Conservation (phyloP, 768 basidiomycete genomes). For the Floccularia luteovirens region DNA sequence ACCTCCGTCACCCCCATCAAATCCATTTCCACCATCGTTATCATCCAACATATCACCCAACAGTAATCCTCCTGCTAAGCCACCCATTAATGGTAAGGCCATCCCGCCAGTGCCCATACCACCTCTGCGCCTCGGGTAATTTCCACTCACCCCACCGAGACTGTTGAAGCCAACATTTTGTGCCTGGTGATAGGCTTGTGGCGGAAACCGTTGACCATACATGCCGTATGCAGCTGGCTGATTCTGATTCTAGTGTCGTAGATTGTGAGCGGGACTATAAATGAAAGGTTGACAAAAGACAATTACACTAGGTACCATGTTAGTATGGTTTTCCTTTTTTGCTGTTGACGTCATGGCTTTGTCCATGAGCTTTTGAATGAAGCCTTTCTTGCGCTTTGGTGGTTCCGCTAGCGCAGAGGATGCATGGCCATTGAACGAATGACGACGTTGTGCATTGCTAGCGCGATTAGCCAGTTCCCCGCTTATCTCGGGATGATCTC, state of each 20-base stretch:
- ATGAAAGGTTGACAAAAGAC: conserved; percentile 3
- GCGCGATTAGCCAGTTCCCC: conserved; percentile 2
- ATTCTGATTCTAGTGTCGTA: conserved; percentile 10
- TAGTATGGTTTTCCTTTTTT: conserved; percentile 49
- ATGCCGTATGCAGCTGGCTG: conserved; percentile 16
- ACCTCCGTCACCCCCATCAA: conserved; percentile 15
- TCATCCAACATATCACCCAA: conserved; percentile 35
- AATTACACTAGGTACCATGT: conserved; percentile 17
- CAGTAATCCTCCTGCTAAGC: conserved; percentile 41
- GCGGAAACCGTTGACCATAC: conserved; percentile 13
- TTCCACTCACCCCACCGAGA: conserved; percentile 5
- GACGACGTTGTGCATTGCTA: conserved; percentile 11
- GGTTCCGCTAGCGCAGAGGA: conserved; percentile 6
- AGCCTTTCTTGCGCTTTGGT: conserved; percentile 33
- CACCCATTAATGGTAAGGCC: conserved; percentile 34
- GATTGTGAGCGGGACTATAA: not conserved
- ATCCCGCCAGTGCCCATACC: conserved; percentile 23
- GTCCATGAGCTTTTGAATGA: conserved; percentile 57
- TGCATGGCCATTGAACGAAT: conserved; percentile 17
- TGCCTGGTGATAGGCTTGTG: conserved; percentile 14
- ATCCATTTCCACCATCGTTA: conserved; percentile 7
- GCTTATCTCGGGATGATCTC: conserved; percentile 37
- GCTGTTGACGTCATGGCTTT: conserved; percentile 58
- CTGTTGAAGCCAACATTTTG: conserved; percentile 3
- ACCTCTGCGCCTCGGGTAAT: conserved; percentile 11